phyloP scores from a whole-genome alignment of 2,329 filamentous ascomycete genomes.

The Scorias spongiosa region DNA sequence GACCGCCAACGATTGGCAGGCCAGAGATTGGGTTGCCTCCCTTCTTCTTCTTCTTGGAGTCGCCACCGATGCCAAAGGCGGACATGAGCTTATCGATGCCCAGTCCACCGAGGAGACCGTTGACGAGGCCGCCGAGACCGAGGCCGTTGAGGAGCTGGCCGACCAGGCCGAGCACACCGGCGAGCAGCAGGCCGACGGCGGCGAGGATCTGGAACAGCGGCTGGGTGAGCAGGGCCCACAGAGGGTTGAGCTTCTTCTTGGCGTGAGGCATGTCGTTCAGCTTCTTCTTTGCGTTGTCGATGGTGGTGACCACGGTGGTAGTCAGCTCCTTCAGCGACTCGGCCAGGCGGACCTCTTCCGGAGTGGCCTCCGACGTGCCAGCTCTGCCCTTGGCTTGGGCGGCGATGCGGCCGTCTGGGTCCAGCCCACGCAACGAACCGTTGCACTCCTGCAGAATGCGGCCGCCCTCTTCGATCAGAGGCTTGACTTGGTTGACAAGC shows the following conservation, averaged over 20 bases:
- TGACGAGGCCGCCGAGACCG: conserved; percentile 67
- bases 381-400: conserved; percentile 72
- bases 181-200: conserved; percentile 68
- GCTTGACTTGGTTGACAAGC: conserved; percentile 72
- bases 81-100: conserved; percentile 63
- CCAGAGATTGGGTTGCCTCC: conserved; percentile 19
- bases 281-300: conserved; percentile 78
- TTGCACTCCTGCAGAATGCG: conserved; percentile 76
- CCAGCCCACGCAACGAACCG: conserved; percentile 70
- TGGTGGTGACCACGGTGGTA: conserved; percentile 62
- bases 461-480: conserved; percentile 73
- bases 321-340: conserved; percentile 78
- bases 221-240: conserved; percentile 71
- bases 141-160: conserved; percentile 67
- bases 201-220: conserved; percentile 86
- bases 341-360: conserved; percentile 72
- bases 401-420: conserved; percentile 76
- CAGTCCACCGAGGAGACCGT: conserved; percentile 61
- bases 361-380: conserved; percentile 57
- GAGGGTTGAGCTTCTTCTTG: conserved; percentile 85
- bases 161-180: conserved; percentile 71
- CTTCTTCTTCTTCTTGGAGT: conserved; percentile 36
- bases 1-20: conserved; percentile 32
- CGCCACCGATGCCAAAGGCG: conserved; percentile 48
- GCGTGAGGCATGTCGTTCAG: conserved; percentile 84